phyloP scores from a whole-genome alignment of 139 green algal genomes.

The Dunaliella sp. region DNA sequence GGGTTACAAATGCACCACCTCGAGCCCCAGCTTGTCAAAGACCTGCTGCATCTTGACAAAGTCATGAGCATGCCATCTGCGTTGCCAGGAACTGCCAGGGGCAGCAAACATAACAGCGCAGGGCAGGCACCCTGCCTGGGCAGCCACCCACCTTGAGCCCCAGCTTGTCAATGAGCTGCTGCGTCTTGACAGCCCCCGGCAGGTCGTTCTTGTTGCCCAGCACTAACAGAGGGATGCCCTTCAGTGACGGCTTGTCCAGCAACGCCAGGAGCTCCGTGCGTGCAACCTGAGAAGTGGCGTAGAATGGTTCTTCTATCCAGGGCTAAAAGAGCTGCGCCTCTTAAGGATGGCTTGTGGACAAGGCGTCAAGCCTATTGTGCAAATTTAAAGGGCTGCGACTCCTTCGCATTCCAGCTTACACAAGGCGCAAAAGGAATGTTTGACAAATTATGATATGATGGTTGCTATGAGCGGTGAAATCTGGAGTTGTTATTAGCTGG shows the following conservation, averaged over 20 bases:
- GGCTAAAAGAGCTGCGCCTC: no score
- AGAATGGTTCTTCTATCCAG: no score
- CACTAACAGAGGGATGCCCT: constrained; percentile 91
- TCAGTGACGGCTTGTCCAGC: constrained; percentile 66
- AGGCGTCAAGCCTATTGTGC: no score
- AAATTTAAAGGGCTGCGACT: no score
- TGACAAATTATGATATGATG: no score
- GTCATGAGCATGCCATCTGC: not conserved
- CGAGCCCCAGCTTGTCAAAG: not conserved
- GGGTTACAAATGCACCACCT: not conserved
- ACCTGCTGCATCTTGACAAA: not conserved
- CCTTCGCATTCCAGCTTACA: no score
- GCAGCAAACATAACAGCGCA: no score
- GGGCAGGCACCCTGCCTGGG: not conserved
- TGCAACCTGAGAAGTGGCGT: constrained; percentile 59
- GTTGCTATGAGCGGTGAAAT: no score
- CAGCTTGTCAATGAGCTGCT: constrained; percentile 77
- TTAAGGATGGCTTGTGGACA: no score
- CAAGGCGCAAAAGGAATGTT: no score
- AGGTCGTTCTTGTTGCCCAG: constrained; percentile 99
- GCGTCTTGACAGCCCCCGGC: constrained; percentile 66
- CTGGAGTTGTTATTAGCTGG: no score
- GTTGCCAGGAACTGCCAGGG: not conserved
- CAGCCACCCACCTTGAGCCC: constrained; percentile 68
- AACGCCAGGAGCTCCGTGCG: constrained; percentile 60